Percentiles rank a stretch among this genome's conserved stretches.
phyloP scores from a whole-genome alignment of 345 rosid genomes.

The Mangifera indica region DNA sequence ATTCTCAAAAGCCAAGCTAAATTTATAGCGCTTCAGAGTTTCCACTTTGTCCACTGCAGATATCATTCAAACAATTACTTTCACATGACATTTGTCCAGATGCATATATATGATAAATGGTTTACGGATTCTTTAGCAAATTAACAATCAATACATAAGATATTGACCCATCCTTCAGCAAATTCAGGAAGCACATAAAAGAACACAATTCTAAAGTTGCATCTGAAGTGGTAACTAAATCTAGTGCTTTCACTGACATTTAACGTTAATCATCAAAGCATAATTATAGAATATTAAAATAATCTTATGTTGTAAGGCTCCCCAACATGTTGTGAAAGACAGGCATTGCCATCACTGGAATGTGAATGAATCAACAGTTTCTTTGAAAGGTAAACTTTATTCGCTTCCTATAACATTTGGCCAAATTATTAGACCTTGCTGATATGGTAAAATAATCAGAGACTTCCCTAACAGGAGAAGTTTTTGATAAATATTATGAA shows the following conservation, averaged over 20 bases:
- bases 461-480: not conserved
- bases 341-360: not conserved
- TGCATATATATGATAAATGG: not conserved
- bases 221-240: not conserved
- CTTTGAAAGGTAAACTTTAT: not conserved
- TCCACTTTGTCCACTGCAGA: slow-evolving; percentile 82
- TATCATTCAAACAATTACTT: not conserved
- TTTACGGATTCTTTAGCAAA: not conserved
- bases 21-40: slow-evolving; percentile 79
- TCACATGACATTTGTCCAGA: not conserved
- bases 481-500: not conserved
- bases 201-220: not conserved
- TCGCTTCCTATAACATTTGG: not conserved
- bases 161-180: slow-evolving; percentile 1
- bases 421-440: not conserved
- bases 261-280: not conserved
- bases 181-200: not conserved
- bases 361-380: not conserved
- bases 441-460: not conserved
- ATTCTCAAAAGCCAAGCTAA: slow-evolving; percentile 95
- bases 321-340: not conserved
- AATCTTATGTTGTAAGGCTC: not conserved
- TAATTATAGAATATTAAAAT: not conserved
- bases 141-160: not conserved
- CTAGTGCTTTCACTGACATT: not conserved